Evolutionary conservation across 257 asterid genomes (phyloP), one percentile per base, ranked within the genome.

Genomic region (Gentiana straminea): DNA sequence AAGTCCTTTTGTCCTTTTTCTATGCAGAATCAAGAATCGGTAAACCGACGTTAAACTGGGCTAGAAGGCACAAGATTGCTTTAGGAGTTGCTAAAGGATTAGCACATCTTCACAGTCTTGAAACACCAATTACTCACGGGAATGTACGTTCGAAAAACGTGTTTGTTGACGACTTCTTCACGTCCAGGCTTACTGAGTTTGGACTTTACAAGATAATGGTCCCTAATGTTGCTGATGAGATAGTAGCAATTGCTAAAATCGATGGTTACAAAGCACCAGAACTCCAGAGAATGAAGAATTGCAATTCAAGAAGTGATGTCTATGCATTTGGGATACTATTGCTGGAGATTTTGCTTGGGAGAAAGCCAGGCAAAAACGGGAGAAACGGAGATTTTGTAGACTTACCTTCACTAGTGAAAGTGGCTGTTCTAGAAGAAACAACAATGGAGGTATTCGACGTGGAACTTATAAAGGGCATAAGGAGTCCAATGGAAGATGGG

Each of bases 221-320:
- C 70, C 89, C 81, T 39, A 66, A 85, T 2, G 89, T 81, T 57
- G 95, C 97, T 0, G 99, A 88, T 49, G 95, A 84, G 52, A 81
- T 86, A 41, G 72, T 91, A 32, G 74, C 90, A 46, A 81, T 65
- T 6, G 84, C 97, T 3, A 91, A 83, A 75, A 49, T 79, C 0
- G 97, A 88, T 6, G 99, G 99, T 9, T 88, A 92, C 78, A 88
- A 80, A 64, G 94, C 99, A 8, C 97, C 97, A 3, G 99, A 92
- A 73, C 94, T 92, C 54, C 95, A 88, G 63, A 84, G 67, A 76
- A 85, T 88, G 99, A 81, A 80, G 80, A 85, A 85, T 69, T 84
- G 87, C 84, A 88, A 65, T 61, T 79, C 97, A 1, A 75, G 95
- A 63, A 83, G 79, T 2, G 99, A 92, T 60, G 99, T 88, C 3